Evolutionary conservation across 306 rosid genomes (phyloP), one percentile per base, ranked within the genome.

Genomic region (Prunus mongolica): DNA sequence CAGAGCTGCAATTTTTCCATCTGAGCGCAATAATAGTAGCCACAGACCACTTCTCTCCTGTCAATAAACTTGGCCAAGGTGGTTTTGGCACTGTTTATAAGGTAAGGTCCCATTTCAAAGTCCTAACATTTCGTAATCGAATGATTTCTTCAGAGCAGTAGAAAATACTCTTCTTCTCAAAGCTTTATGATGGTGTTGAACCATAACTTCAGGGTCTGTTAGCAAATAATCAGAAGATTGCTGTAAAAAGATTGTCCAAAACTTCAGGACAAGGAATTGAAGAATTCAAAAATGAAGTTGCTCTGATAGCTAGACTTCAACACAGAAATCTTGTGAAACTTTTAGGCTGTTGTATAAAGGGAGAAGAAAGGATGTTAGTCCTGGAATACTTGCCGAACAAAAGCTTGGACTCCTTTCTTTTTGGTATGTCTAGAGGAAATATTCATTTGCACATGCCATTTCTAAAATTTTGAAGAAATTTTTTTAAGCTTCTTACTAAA

Each of bases 241-340:
- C 82, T 9, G 82, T 86, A 32, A 90, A 88, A 81, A 86, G 88
- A 70, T 62, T 90, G 66, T 80, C 91, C 13, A 85, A 69, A 47
- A 11, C 60, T 54, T 88, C 93, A 2, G 81, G 87, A 41, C 91
- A 86, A 80, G 93, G 96, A n/a, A 44, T 66, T 38, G 82, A 85
- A 57, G 91, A 90, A 67, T 86, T 90, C 67, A 86, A 83, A 75
- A 90, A 82, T 30, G 91, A 88, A 78, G 81, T 86, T 49, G 65
- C 54, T 28, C 75, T 90, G 71, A 88, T 90, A 61, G 82, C 88
- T 3, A 85, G 81, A 78, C 96, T 90, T 50, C 91, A 90, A 66
- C 93, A 86, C 25, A 71, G 88, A 19, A 90, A 88, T 71, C 86
- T 90, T 34, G 92, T 88, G 34, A 90, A 82, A 76, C 81, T 90